These are phyloP conservation scores for Erysimum pusillum DNA, from an alignment of 441 rosid genomes.

Conservation along the genomic window DNA sequence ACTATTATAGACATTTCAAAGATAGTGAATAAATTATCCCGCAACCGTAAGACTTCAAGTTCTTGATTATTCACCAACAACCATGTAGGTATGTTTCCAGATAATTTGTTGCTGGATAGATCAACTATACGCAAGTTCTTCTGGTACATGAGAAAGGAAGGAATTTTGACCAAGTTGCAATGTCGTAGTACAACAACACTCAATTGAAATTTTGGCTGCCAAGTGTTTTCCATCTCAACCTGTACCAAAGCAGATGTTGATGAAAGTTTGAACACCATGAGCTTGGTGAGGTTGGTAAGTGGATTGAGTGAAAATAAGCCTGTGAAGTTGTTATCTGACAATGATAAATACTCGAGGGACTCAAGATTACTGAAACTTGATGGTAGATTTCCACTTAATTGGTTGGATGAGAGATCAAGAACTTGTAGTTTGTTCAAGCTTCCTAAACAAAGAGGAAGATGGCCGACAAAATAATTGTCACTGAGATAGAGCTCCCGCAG, in stretches of 20 bases:
- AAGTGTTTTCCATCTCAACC: constrained; percentile 2
- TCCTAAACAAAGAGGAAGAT: constrained; percentile 2
- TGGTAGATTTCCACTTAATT: constrained; percentile 11
- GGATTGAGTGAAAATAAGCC: constrained; percentile 12
- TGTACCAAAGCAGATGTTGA: constrained; percentile 8
- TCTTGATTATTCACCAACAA: constrained; percentile 29
- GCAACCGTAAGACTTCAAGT: constrained; percentile 5
- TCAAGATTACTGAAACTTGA: not conserved
- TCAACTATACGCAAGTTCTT: constrained; percentile 22
- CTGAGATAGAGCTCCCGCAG: not conserved
- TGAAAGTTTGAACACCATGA: constrained; percentile 33
- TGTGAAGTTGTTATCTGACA: not conserved
- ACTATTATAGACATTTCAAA: constrained; percentile 19
- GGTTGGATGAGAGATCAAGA: constrained; percentile 1
- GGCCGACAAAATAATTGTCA: not conserved
- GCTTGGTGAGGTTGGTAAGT: constrained; percentile 31
- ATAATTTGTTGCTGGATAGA: constrained; percentile 38
- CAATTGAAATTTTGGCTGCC: constrained; percentile 32
- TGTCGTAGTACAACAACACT: not conserved
- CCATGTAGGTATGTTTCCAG: constrained; percentile 29
- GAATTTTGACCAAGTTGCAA: constrained; percentile 33
- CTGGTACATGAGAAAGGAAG: constrained; percentile 35
- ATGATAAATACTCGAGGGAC: constrained; percentile 27
- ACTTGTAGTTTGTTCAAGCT: not conserved
- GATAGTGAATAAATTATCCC: constrained; percentile 1